These are phyloP conservation scores for Candida manassasensis DNA, from an alignment of 805 yeast genomes.

Conservation along the genomic window DNA sequence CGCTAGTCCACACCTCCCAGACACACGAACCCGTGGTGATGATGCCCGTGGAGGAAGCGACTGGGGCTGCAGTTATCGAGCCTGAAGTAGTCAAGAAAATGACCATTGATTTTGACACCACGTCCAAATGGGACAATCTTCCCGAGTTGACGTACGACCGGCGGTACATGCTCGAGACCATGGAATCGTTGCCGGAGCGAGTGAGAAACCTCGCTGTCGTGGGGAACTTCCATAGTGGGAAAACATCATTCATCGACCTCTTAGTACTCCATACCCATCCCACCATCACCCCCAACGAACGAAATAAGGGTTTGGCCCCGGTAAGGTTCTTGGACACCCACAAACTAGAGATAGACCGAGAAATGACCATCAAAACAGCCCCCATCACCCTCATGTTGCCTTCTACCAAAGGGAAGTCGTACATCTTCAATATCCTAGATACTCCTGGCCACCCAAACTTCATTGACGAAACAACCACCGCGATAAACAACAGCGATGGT, in stretches of 20 bases:
- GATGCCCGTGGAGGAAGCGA: constrained; percentile 28
- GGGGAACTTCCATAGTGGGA: constrained; percentile 85
- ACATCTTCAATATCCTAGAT: constrained; percentile 63
- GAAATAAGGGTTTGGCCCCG: constrained; percentile 37
- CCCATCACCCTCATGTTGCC: constrained; percentile 59
- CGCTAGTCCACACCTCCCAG: constrained; percentile 3
- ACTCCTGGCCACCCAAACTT: constrained; percentile 93
- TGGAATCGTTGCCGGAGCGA: constrained; percentile 51
- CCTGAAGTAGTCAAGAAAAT: constrained; percentile 42
- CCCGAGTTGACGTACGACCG: constrained; percentile 62
- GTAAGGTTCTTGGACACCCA: constrained; percentile 70
- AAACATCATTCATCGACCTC: constrained; percentile 71
- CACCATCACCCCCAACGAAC: constrained; percentile 15
- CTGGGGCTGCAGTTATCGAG: constrained; percentile 58
- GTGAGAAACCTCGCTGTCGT: constrained; percentile 70
- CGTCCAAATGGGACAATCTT: constrained; percentile 22
- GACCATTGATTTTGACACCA: constrained; percentile 33
- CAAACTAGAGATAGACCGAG: constrained; percentile 63
- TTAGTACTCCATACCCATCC: constrained; percentile 64
- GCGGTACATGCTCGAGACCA: constrained; percentile 51
- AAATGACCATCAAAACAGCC: constrained; percentile 58
- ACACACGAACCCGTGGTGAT: neutral
- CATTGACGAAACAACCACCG: constrained; percentile 62
- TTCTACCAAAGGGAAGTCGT: constrained; percentile 48
- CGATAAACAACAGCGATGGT: constrained; percentile 59